phyloP scores from a whole-genome alignment of 1,284 basidiomycete genomes.

The Agroathelia rolfsii region DNA sequence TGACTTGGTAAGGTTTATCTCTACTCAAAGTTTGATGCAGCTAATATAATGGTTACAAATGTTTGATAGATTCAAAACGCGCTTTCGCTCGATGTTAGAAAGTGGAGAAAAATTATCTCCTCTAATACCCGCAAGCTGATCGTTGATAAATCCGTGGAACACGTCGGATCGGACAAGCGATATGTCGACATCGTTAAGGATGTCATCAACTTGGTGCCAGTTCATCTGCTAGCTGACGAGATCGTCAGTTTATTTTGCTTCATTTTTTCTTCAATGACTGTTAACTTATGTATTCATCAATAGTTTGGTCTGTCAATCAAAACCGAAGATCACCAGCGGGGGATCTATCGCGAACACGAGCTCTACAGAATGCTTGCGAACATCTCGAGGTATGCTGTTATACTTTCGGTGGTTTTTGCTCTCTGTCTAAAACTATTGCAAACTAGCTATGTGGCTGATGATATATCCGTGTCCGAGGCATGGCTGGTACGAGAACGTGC shows the following conservation, averaged over 20 bases:
- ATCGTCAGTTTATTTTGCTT: slow-evolving; percentile 34
- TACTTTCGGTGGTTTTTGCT: slow-evolving; percentile 1
- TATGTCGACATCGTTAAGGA: slow-evolving; percentile 64
- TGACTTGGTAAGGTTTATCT: too few relatives aligned
- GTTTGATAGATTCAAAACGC: too few relatives aligned
- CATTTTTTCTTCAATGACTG: background rate
- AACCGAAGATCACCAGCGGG: slow-evolving; percentile 31
- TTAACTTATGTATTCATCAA: slow-evolving; percentile 2
- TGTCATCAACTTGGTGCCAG: slow-evolving; percentile 57
- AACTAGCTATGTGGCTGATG: too few relatives aligned
- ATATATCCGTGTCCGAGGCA: slow-evolving; percentile 3
- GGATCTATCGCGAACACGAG: slow-evolving; percentile 39
- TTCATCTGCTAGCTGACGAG: slow-evolving; percentile 54
- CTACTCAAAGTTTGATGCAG: too few relatives aligned
- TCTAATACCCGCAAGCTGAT: slow-evolving; percentile 28
- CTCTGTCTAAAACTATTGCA: slow-evolving; percentile 1
- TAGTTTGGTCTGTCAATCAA: slow-evolving; percentile 57
- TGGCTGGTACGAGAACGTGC: slow-evolving; percentile 52
- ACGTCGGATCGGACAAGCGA: slow-evolving; percentile 23
- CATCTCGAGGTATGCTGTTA: slow-evolving; percentile 37
- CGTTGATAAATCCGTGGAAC: slow-evolving; percentile 24
- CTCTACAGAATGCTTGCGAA: slow-evolving; percentile 43
- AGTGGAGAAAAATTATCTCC: slow-evolving; percentile 27
- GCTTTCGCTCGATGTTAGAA: too few relatives aligned
- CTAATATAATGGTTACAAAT: too few relatives aligned